Percentiles rank a stretch among this genome's conserved stretches.
Conservation (phyloP, 1,139 yeast species). For the Suhomyces guaymorum region DNA sequence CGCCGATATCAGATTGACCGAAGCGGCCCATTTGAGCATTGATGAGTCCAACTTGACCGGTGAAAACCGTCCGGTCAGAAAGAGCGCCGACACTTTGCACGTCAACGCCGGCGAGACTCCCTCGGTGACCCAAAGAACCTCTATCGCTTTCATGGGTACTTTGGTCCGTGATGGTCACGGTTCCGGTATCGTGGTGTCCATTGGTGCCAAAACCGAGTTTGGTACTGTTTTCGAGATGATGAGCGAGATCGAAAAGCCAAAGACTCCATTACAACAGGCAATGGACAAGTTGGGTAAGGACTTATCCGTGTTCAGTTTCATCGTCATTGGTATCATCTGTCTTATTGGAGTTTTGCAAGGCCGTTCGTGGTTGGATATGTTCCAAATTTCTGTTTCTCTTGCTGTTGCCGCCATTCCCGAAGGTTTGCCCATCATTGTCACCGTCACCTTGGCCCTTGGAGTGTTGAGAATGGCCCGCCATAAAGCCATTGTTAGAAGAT, state of each 20-base stretch:
- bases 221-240: slow-evolving; percentile 90
- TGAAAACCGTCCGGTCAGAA: slow-evolving; percentile 83
- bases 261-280: slow-evolving; percentile 89
- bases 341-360: slow-evolving; percentile 87
- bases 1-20: slow-evolving; percentile 81
- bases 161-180: slow-evolving; percentile 94
- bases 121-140: slow-evolving; percentile 66
- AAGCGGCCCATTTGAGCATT: slow-evolving; percentile 73
- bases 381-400: slow-evolving; percentile 90
- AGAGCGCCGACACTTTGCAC: slow-evolving; percentile 45
- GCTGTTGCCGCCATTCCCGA: slow-evolving; percentile 99
- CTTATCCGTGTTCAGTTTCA: slow-evolving; percentile 77
- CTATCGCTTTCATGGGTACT: slow-evolving; percentile 94
- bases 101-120: slow-evolving; percentile 22
- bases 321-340: slow-evolving; percentile 83
- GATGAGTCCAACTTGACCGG: slow-evolving; percentile 96
- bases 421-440: slow-evolving; percentile 94
- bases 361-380: slow-evolving; percentile 93
- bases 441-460: slow-evolving; percentile 93
- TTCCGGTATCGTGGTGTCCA: slow-evolving; percentile 87
- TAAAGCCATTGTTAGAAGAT: slow-evolving; percentile 87
- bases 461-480: slow-evolving; percentile 93
- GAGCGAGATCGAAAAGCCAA: slow-evolving; percentile 91
- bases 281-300: slow-evolving; percentile 96
- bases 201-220: slow-evolving; percentile 84